Evolutionary conservation across 768 basidiomycete genomes (phyloP).

Genomic region (Serpula lacrymans): DNA sequence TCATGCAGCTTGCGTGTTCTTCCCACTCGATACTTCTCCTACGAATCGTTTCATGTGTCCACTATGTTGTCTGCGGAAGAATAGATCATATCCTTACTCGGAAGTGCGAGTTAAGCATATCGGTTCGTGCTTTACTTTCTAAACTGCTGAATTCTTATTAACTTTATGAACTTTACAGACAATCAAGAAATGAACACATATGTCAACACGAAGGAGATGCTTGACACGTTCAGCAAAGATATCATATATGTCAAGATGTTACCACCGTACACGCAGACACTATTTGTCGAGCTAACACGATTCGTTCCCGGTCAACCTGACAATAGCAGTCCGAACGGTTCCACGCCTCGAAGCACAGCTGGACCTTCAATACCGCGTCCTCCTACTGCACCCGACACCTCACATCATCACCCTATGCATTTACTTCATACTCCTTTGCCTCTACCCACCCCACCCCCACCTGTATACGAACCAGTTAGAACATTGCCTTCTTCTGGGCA

Average conservation of each 20-base stretch:
- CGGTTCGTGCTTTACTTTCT: constrained; percentile 36
- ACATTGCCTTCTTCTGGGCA: constrained; percentile 30
- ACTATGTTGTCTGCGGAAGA: constrained; percentile 74
- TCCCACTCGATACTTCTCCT: constrained; percentile 42
- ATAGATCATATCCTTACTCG: constrained; percentile 64
- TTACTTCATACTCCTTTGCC: constrained; percentile 28
- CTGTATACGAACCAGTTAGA: constrained; percentile 28
- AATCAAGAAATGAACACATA: constrained; percentile 54
- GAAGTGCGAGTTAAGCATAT: constrained; percentile 71
- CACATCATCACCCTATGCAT: constrained; percentile 10
- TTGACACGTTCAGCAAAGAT: constrained; percentile 69
- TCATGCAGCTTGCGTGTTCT: constrained; percentile 76
- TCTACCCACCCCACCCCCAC: constrained; percentile 30
- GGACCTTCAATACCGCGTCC: constrained; percentile 17
- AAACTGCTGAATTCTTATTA: constrained; percentile 5
- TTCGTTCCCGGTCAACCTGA: constrained; percentile 33
- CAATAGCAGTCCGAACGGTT: constrained; percentile 10
- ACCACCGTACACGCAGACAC: constrained; percentile 58
- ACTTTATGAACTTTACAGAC: constrained; percentile 28
- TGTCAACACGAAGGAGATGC: constrained; percentile 70
- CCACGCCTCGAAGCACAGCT: constrained; percentile 9
- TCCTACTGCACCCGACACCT: constrained; percentile 23
- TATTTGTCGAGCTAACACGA: constrained; percentile 71
- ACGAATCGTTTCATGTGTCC: constrained; percentile 63
- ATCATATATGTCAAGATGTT: constrained; percentile 66